Evolutionary conservation across 1,284 basidiomycete genomes (phyloP).

Genomic region (Cerrena zonata): DNA sequence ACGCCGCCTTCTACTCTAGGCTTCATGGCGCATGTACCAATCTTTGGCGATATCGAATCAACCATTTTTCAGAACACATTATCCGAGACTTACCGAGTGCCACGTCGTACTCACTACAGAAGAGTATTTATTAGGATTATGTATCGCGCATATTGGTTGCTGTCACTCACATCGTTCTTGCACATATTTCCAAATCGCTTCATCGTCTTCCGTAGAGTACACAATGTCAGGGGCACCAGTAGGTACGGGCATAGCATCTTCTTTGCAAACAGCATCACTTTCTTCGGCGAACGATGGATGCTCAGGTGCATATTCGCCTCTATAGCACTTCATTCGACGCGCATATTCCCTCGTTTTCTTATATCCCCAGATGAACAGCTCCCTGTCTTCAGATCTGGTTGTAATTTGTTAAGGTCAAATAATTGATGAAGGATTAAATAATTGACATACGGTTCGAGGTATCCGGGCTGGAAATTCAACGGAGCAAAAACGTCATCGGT

Average conservation of each 20-base stretch:
- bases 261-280: conserved; percentile 37
- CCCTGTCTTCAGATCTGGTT: conserved; percentile 46
- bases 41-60: too few species aligned
- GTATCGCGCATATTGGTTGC: conserved; percentile 3
- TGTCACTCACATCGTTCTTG: conserved; percentile 24
- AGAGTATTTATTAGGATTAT: conserved; percentile 8
- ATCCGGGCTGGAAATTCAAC: conserved; percentile 32
- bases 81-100: conserved; percentile 46
- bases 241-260: conserved; percentile 31
- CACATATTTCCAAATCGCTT: conserved; percentile 40
- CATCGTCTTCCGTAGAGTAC: conserved; percentile 54
- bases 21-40: conserved; percentile 68
- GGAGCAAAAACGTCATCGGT: conserved; percentile 30
- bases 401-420: conserved; percentile 1
- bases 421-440: not conserved
- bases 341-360: conserved; percentile 54
- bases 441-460: conserved; percentile 27
- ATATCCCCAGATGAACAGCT: conserved; percentile 48
- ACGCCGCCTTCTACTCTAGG: conserved; percentile 51
- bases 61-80: too few species aligned
- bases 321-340: conserved; percentile 50
- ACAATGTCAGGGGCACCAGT: conserved; percentile 41
- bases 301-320: conserved; percentile 41
- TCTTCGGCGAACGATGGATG: conserved; percentile 48
- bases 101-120: conserved; percentile 40